Evolutionary conservation across 2,329 filamentous ascomycete species (phyloP), one percentile per base, ranked within the genome.

Genomic region (Aureobasidium zeae): DNA sequence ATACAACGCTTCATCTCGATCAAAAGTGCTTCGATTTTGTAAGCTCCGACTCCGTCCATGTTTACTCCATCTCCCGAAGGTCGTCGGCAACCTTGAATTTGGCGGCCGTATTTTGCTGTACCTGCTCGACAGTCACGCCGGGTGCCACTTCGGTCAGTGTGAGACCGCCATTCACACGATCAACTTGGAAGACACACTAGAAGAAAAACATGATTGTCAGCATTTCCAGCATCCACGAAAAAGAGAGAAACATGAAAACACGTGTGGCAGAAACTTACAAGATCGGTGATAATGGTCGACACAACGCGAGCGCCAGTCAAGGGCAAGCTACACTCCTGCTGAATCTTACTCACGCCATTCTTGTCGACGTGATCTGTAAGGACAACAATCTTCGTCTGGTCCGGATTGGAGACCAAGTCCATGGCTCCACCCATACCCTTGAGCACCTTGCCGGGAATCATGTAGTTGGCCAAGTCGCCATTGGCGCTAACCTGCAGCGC

Each of bases 361-460:
- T 94, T 94, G 61, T 94, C 88, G 10, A 86, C 91, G 68, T 95
- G 88, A 66, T 95, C 88, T 81, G 94, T 94, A 3, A 88, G 88
- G 39, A 94, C 85, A 2, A 95, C 88, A n/a, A 95, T 87, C 71
- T 91, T 91, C 24, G 87, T 94, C 52, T 73, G 72, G 52, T 77
- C 76, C 0, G 87, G 87, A 67, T 94, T 94, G 58, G 77, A 84
- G 45, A 94, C 87, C 20, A 94, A 71, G 65, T 94, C 87, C 86
- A 94, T 94, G 46, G 87, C 87, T 45, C 87, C 87, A 19, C 86
- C 86, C 79, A 93, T 91, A 13, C 86, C 86, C 71, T 91, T 91
- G 64, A 87, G 79, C 9, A 86, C 59, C 63, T 89, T 91, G 17
- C 86, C 86, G 0, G 86, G 86, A 50, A 93, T 83, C 81, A 91